A percentile compares a stretch with the other conserved stretches of the same genome.
Conservation (phyloP, 768 basidiomycete species). For the Galerina marginata region DNA sequence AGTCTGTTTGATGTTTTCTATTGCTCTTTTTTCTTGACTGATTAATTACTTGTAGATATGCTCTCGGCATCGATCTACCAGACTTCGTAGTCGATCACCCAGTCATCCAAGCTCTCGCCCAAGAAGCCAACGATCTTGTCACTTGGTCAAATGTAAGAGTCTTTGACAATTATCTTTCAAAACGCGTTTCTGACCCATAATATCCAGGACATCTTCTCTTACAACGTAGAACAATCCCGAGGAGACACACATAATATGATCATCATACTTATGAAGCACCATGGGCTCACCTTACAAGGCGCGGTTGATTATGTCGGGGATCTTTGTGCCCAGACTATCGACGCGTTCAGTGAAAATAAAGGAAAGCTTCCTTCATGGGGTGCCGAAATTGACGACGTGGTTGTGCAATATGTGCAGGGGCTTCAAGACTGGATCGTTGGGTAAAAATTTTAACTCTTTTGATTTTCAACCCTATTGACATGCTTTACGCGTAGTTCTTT, state of each 20-base stretch:
- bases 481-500: conserved; percentile 43
- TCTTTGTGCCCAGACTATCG: conserved; percentile 60
- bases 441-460: conserved; percentile 30
- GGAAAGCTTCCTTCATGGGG: conserved; percentile 65
- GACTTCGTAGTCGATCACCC: conserved; percentile 74
- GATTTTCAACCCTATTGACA: background rate
- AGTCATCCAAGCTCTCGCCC: conserved; percentile 61
- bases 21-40: background rate
- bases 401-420: conserved; percentile 62
- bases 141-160: conserved; percentile 80
- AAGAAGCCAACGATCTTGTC: conserved; percentile 77
- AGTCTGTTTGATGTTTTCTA: conserved; percentile 43
- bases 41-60: conserved; percentile 47
- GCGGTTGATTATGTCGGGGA: conserved; percentile 71
- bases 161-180: background rate
- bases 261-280: conserved; percentile 67
- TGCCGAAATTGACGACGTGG: conserved; percentile 60
- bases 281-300: conserved; percentile 59
- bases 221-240: conserved; percentile 75
- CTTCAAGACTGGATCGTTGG: conserved; percentile 76
- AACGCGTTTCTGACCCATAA: conserved; percentile 8
- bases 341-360: conserved; percentile 54
- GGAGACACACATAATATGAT: conserved; percentile 77
- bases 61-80: conserved; percentile 70
- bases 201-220: conserved; percentile 73